Conservation (phyloP, 306 rosid genomes). For the Carpinus fangiana region DNA sequence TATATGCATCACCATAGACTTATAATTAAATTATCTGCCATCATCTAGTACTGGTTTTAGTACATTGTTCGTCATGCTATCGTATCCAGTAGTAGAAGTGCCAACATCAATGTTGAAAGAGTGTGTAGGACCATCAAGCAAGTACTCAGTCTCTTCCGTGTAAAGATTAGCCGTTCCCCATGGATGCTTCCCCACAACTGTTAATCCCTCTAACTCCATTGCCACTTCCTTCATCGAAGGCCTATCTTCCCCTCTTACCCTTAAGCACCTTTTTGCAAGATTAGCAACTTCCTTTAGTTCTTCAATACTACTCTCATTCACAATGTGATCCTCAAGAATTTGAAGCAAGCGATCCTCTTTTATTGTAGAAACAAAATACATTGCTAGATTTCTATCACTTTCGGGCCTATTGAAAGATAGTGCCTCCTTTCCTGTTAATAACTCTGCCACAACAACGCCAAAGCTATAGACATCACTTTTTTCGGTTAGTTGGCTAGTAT, state of each 20-base stretch:
- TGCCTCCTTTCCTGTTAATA: slow-evolving; percentile 46
- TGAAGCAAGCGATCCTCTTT: slow-evolving; percentile 33
- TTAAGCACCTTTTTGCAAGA: slow-evolving; percentile 37
- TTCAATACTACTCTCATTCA: slow-evolving; percentile 18
- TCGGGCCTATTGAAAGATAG: slow-evolving; percentile 36
- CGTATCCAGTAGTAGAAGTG: too few species aligned
- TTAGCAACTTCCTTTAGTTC: slow-evolving; percentile 39
- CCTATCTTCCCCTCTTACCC: slow-evolving; percentile 47
- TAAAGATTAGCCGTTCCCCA: slow-evolving; percentile 1
- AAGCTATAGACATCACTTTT: slow-evolving; percentile 62
- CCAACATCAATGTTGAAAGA: neutral
- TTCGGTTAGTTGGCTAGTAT: slow-evolving; percentile 45
- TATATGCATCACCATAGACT: too few species aligned
- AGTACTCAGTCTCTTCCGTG: slow-evolving; percentile 6
- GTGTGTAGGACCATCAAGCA: neutral
- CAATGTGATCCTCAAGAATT: slow-evolving; percentile 35
- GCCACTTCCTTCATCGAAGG: slow-evolving; percentile 62
- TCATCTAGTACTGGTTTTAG: too few species aligned
- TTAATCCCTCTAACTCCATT: slow-evolving; percentile 44
- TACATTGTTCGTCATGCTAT: too few species aligned
- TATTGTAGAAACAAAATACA: slow-evolving; percentile 33
- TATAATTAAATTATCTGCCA: too few species aligned
- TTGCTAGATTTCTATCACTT: slow-evolving; percentile 36
- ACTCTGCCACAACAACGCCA: slow-evolving; percentile 35
- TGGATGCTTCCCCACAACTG: neutral